Evolutionary conservation across 257 asterid genomes (phyloP).

Genomic region (Plectranthus barbatus): DNA sequence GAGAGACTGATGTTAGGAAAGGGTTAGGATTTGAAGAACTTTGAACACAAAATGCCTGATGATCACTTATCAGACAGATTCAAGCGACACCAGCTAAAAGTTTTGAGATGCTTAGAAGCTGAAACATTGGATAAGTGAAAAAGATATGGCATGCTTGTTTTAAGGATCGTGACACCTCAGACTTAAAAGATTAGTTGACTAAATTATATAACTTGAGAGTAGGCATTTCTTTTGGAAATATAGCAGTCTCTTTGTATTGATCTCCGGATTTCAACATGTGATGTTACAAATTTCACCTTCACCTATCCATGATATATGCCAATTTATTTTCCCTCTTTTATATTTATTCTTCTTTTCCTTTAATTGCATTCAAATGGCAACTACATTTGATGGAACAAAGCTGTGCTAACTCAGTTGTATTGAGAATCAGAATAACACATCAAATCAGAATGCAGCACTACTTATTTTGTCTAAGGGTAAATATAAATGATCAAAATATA

Average conservation of each 20-base stretch:
- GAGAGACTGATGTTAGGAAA: background rate
- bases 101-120: background rate
- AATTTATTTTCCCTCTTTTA: background rate
- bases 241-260: background rate
- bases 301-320: background rate
- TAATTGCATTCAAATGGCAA: background rate
- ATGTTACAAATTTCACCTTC: background rate
- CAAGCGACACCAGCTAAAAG: background rate
- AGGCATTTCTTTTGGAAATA: background rate
- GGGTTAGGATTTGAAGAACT: background rate
- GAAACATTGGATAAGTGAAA: background rate
- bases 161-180: background rate
- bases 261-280: background rate
- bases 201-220: background rate
- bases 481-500: background rate
- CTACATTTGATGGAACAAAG: background rate
- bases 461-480: background rate
- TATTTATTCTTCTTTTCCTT: background rate
- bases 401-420: background rate
- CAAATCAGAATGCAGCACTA: background rate
- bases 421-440: background rate
- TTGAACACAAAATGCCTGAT: background rate
- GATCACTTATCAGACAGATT: background rate
- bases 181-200: background rate
- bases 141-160: background rate